phyloP scores from a whole-genome alignment of 2,329 filamentous ascomycete genomes.

The Ceratocystis albifundus region DNA sequence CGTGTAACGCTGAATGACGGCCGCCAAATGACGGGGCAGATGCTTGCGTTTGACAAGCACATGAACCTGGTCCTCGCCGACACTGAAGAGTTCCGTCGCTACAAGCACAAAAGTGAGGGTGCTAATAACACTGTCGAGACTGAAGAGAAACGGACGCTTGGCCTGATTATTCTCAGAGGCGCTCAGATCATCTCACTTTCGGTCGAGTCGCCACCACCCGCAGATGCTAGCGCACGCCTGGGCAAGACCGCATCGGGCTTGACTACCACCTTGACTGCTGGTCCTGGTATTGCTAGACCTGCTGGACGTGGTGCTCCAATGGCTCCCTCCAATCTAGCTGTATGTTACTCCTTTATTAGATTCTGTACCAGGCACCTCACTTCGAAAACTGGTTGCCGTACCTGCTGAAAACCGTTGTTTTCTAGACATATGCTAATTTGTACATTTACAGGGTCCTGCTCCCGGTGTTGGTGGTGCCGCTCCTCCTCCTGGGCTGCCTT shows the following conservation, averaged over 20 bases:
- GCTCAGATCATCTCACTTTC: slow-evolving; percentile 90
- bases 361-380: background rate
- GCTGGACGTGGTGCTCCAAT: slow-evolving; percentile 65
- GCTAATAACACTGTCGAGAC: slow-evolving; percentile 64
- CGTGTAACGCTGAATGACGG: slow-evolving; percentile 90
- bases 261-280: slow-evolving; percentile 61
- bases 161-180: slow-evolving; percentile 85
- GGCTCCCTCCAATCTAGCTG: slow-evolving; percentile 66
- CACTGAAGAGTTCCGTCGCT: slow-evolving; percentile 91
- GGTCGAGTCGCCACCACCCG: slow-evolving; percentile 88
- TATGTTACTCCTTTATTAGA: slow-evolving; percentile 30
- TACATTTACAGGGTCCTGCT: slow-evolving; percentile 52
- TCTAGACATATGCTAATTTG: background rate
- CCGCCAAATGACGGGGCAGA: slow-evolving; percentile 91
- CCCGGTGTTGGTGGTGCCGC: slow-evolving; percentile 67
- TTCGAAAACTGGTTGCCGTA: background rate
- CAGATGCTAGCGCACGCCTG: slow-evolving; percentile 80
- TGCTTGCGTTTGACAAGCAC: slow-evolving; percentile 99
- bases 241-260: slow-evolving; percentile 61
- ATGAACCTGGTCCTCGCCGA: slow-evolving; percentile 99
- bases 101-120: slow-evolving; percentile 68
- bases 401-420: background rate
- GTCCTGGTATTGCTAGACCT: slow-evolving; percentile 81
- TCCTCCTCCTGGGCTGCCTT: slow-evolving; percentile 50
- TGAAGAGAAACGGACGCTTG: slow-evolving; percentile 95